phyloP scores from a whole-genome alignment of 495 filamentous ascomycete species.

The Podospora australis region DNA sequence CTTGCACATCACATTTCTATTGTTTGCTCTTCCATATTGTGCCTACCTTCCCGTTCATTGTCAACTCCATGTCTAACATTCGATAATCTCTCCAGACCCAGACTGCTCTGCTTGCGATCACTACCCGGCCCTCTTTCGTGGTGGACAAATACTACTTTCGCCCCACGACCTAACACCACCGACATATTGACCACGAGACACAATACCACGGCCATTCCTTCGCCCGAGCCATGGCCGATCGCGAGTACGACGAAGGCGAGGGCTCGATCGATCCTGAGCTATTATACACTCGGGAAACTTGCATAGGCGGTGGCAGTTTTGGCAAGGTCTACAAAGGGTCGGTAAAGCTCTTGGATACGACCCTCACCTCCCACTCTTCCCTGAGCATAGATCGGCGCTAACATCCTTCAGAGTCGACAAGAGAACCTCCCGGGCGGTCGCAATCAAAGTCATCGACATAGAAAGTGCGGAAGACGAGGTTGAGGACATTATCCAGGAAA shows the following conservation, averaged over 20 bases:
- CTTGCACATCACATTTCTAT: no score
- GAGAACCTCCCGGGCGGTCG: slow-evolving; percentile 75
- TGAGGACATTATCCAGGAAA: slow-evolving; percentile 97
- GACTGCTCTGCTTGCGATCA: no score
- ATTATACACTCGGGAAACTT: slow-evolving; percentile 87
- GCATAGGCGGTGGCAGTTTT: slow-evolving; percentile 91
- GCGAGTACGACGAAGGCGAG: slow-evolving; percentile 35
- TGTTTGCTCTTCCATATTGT: no score
- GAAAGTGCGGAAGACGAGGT: slow-evolving; percentile 98
- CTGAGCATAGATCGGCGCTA: slow-evolving; percentile 19
- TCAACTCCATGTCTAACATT: no score
- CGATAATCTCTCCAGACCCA: no score
- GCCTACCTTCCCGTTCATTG: no score
- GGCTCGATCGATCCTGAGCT: slow-evolving; percentile 68
- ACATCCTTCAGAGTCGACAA: slow-evolving; percentile 65
- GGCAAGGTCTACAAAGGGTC: slow-evolving; percentile 95
- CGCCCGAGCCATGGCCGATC: slow-evolving; percentile 40
- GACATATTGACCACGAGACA: no score
- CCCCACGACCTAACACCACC: no score
- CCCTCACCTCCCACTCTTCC: not conserved
- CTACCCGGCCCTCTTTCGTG: no score
- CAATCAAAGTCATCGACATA: slow-evolving; percentile 96
- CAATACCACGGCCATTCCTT: not conserved
- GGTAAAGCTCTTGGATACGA: slow-evolving; percentile 11
- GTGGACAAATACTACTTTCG: not conserved